These are phyloP conservation scores for Sphenostylis stenocarpa DNA, from an alignment of 306 rosid genomes.

Conservation along the genomic window DNA sequence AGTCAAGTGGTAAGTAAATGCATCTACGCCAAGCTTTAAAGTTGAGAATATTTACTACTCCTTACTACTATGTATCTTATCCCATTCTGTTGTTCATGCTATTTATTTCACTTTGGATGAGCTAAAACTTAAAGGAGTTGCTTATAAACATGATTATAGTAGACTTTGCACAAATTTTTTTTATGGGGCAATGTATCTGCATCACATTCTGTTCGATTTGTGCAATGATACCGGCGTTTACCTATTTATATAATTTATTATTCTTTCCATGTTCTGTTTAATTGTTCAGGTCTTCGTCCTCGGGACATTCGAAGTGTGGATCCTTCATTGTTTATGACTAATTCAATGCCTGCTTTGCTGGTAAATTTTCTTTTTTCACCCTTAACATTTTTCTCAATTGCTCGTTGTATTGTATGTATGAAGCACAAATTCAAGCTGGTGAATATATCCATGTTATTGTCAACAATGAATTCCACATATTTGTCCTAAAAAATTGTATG, in stretches of 20 bases:
- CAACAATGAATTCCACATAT: neutral
- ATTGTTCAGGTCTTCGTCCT: conserved; percentile 86
- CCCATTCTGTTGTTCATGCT: conserved; percentile 22
- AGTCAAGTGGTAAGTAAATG: conserved; percentile 76
- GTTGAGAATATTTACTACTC: neutral
- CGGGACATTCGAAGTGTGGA: conserved; percentile 97
- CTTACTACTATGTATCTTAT: neutral
- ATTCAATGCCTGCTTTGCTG: conserved; percentile 89
- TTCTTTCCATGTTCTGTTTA: conserved; percentile 19
- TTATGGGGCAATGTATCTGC: neutral
- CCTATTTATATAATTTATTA: neutral
- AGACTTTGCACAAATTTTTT: neutral
- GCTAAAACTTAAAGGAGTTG: neutral
- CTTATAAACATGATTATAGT: neutral
- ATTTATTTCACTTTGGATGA: neutral
- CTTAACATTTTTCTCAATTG: neutral
- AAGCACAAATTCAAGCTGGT: neutral
- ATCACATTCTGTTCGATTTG: neutral
- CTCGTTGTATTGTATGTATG: neutral
- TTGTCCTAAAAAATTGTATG: neutral
- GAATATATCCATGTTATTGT: conserved; percentile 6
- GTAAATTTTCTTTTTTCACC: conserved; percentile 38
- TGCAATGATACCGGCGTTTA: neutral
- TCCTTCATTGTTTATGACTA: conserved; percentile 92
- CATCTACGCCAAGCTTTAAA: conserved; percentile 5